Evolutionary conservation across 169 alveolate species (phyloP).

Genomic region (Cryptosporidium viatorum): DNA sequence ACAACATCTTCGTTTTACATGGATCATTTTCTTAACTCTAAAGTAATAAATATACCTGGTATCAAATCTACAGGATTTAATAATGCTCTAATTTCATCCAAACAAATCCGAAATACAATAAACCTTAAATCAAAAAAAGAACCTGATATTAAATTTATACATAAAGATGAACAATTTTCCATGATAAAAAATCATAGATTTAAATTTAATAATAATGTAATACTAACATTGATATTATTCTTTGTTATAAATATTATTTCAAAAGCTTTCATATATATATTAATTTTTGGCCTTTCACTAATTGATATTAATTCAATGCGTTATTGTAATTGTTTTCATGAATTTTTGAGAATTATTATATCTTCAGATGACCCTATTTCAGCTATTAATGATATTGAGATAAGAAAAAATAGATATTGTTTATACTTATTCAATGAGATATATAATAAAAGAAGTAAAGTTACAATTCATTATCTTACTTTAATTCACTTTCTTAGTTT

Average conservation of each 20-base stretch:
- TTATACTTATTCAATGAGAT: slow-evolving; percentile 13
- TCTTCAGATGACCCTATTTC: slow-evolving; percentile 50
- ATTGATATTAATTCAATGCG: not conserved
- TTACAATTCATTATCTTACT: not conserved
- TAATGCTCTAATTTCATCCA: slow-evolving; percentile 13
- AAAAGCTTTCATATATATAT: not conserved
- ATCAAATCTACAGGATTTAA: slow-evolving; percentile 23
- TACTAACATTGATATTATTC: not conserved
- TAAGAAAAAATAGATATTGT: slow-evolving; percentile 15
- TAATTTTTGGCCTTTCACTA: not conserved
- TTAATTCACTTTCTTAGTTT: not conserved
- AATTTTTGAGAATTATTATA: not conserved
- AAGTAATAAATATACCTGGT: slow-evolving; percentile 27
- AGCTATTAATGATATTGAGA: slow-evolving; percentile 26
- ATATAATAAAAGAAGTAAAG: not conserved
- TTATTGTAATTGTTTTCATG: not conserved
- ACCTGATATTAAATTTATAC: not conserved
- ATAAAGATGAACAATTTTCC: not conserved
- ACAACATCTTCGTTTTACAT: slow-evolving; percentile 16
- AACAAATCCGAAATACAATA: slow-evolving; percentile 1
- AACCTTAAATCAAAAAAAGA: not conserved
- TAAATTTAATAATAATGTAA: not conserved
- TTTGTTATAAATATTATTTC: slow-evolving; percentile 15
- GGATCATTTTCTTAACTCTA: slow-evolving; percentile 2
- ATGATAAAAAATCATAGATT: not conserved